Evolutionary conservation across 2,329 filamentous ascomycete species (phyloP).

Genomic region (Fusarium sp.): DNA sequence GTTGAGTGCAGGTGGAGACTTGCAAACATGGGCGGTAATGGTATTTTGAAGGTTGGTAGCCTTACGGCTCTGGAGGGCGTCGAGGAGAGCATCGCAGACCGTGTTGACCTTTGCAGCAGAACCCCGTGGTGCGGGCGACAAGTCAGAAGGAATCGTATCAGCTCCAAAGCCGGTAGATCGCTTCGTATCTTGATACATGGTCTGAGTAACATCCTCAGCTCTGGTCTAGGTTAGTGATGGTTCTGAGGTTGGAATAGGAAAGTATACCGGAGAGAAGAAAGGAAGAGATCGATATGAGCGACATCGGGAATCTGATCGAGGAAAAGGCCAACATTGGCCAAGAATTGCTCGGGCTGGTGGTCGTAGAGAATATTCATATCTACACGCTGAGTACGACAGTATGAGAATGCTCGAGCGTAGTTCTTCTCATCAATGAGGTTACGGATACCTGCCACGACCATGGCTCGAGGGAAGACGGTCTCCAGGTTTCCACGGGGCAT

Average conservation of each 20-base stretch:
- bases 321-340: slow-evolving; percentile 78
- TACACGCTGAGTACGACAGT: slow-evolving; percentile 91
- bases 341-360: slow-evolving; percentile 86
- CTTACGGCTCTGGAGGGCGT: slow-evolving; percentile 69
- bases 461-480: slow-evolving; percentile 90
- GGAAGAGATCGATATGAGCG: slow-evolving; percentile 87
- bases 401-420: slow-evolving; percentile 84
- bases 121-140: slow-evolving; percentile 21
- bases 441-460: slow-evolving; percentile 91
- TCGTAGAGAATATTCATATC: slow-evolving; percentile 99
- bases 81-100: slow-evolving; percentile 86
- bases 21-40: slow-evolving; percentile 94
- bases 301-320: slow-evolving; percentile 84
- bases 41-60: slow-evolving; percentile 83
- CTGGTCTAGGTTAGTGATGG: slow-evolving; percentile 53
- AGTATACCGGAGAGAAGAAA: slow-evolving; percentile 80
- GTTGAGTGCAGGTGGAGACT: slow-evolving; percentile 87
- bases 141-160: slow-evolving; percentile 13
- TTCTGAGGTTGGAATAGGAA: neutral
- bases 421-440: slow-evolving; percentile 81
- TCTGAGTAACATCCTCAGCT: slow-evolving; percentile 91
- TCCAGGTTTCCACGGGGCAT: slow-evolving; percentile 97
- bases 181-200: slow-evolving; percentile 91
- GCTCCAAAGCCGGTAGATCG: slow-evolving; percentile 43
- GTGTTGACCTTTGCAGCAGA: slow-evolving; percentile 76